Percentiles rank a stretch among this genome's conserved stretches.
Evolutionary conservation across 148 eudicot genomes (phyloP).

Genomic region (Spergularia marina): DNA sequence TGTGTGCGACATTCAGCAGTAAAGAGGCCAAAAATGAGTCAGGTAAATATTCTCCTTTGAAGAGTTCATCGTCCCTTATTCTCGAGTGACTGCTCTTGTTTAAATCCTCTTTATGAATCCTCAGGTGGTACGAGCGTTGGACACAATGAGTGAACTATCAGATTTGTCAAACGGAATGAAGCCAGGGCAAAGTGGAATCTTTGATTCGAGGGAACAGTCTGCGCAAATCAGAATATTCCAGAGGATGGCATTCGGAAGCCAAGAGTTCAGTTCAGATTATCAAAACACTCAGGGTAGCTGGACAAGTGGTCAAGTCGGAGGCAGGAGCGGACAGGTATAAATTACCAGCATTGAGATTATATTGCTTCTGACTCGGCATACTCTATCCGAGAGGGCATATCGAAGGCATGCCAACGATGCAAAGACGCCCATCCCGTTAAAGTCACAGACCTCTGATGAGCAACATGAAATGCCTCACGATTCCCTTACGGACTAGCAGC

Average conservation of each 20-base stretch:
- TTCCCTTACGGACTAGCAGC: background rate
- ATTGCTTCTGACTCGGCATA: background rate
- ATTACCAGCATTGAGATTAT: background rate
- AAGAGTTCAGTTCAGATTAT: constrained; percentile 65
- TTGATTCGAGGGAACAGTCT: constrained; percentile 75
- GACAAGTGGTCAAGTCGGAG: constrained; percentile 31
- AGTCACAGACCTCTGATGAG: background rate
- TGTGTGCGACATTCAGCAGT: constrained; percentile 83
- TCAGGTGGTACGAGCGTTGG: constrained; percentile 89
- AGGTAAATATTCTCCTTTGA: constrained; percentile 37
- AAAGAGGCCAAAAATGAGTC: constrained; percentile 93
- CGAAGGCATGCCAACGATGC: constrained; percentile 4
- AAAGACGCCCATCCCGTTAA: background rate
- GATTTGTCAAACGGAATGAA: constrained; percentile 88
- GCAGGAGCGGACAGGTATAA: constrained; percentile 27
- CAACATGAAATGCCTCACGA: constrained; percentile 13
- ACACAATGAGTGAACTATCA: constrained; percentile 51
- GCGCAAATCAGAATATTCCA: constrained; percentile 85
- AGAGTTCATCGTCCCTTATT: background rate
- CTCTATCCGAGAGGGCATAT: constrained; percentile 8
- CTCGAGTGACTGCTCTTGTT: background rate
- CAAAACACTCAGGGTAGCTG: constrained; percentile 50
- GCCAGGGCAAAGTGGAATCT: constrained; percentile 87
- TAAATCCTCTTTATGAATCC: background rate
- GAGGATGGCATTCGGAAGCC: constrained; percentile 92